Base-by-base conservation (phyloP, 768 basidiomycete species). In the Rhizopogon sp. region DNA sequence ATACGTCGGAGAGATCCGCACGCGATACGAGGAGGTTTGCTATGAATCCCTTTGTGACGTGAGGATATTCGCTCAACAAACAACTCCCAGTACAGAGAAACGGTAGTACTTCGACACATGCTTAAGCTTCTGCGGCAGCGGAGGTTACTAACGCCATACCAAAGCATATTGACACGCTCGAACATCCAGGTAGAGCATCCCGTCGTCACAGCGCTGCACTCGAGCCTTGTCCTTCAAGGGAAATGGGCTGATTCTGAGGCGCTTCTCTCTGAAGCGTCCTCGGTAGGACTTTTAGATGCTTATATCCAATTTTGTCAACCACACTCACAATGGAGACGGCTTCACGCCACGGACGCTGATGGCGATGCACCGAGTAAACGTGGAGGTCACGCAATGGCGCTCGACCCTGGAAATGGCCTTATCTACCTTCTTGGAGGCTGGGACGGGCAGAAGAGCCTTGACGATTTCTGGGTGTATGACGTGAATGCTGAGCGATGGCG, bases 341-440 rank as follows among this genome's bases (percentile, higher is more conserved):
- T 90, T 1, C 70, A 69, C 39, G 85, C 80, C 20, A 76, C 79
- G n/a, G 80, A 86, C 58, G 75, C 81, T 1, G 81, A 86, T 57
- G 76, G 81, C 1, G 86, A 88, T 59, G 68, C 77, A 0, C 90
- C 90, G 5, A 75, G 78, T 25, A 74, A 80, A 43, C 81, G 90
- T 0, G 87, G 90, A 14, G 90, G 90, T 0, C 88, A 92, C 58
- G 85, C 87, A 20, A 89, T 90, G 87, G 90, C 87, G 60, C 81
- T 90, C 58, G 89, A 91, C 62, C 71, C 77, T 22, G 73, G 77
- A 7, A 76, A 80, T 39, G 79, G 80, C 6, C 67, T 79, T 43
- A 81, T 92, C 29, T 91, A 91, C 64, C 76, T 92, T 20, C 82
- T 90, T 52, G 90, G 90, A 1, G 90, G 90, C 0, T 92, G 85